Conservation (phyloP, 1,284 basidiomycete species). For the Mrakiaceae sp. region DNA sequence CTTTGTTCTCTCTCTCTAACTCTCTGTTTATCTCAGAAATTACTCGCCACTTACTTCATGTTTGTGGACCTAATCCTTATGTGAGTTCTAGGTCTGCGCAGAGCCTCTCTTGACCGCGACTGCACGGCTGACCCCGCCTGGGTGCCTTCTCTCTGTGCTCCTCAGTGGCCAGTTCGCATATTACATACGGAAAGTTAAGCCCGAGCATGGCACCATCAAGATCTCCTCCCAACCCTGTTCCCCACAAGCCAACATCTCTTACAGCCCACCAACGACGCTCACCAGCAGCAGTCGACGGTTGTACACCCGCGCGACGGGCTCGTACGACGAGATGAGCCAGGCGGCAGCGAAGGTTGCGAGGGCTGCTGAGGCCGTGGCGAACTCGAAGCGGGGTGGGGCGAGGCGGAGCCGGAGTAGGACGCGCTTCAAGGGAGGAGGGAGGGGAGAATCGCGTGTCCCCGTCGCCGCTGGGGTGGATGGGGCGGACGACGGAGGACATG, state of each 20-base stretch:
- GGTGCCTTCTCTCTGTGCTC: too few relatives aligned
- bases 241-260: too few relatives aligned
- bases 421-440: not conserved
- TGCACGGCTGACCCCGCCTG: too few relatives aligned
- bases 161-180: not conserved
- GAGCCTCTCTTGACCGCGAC: too few relatives aligned
- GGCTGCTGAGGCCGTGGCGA: conserved; percentile 31
- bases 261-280: not conserved
- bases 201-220: too few relatives aligned
- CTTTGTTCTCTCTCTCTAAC: conserved; percentile 14
- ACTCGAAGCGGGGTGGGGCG: not conserved
- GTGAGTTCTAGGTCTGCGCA: too few relatives aligned
- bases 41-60: conserved; percentile 78
- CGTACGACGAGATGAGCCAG: conserved; percentile 31
- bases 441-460: conserved; percentile 5
- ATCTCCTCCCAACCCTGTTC: too few relatives aligned
- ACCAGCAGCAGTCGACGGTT: not conserved
- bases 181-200: too few relatives aligned
- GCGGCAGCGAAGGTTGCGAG: conserved; percentile 30
- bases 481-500: conserved; percentile 5
- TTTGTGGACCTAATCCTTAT: conserved; percentile 45
- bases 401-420: conserved; percentile 18
- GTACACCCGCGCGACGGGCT: not conserved
- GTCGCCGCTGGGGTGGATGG: not conserved
- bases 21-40: conserved; percentile 46